phyloP scores from a whole-genome alignment of 2,329 filamentous ascomycete genomes.

The Amylocarpus encephaloides region DNA sequence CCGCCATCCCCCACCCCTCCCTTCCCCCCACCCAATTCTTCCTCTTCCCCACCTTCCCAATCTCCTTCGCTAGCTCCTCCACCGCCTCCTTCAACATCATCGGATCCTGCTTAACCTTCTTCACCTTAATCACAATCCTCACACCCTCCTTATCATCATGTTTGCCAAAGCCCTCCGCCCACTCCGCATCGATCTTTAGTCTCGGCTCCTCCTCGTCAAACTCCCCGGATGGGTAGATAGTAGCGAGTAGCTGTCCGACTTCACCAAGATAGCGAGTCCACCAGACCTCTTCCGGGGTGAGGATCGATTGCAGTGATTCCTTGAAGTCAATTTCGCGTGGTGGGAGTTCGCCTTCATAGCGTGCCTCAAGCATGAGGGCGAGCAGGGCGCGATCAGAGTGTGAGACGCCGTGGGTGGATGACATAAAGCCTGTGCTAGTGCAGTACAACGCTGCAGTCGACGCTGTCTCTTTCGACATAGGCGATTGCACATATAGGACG shows the following conservation, averaged over 20 bases:
- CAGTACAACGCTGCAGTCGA: conserved; percentile 54
- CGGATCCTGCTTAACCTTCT: conserved; percentile 34
- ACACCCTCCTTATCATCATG: conserved; percentile 36
- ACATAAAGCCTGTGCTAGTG: conserved; percentile 57
- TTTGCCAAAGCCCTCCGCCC: conserved; percentile 38
- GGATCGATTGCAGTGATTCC: conserved; percentile 43
- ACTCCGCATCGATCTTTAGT: conserved; percentile 37
- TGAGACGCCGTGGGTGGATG: conserved; percentile 53
- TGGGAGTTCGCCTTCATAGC: conserved; percentile 56
- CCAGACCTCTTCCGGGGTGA: conserved; percentile 52
- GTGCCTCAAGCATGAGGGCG: conserved; percentile 56
- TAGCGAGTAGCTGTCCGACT: conserved; percentile 50
- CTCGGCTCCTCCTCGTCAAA: conserved; percentile 35
- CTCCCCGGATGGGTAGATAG: conserved; percentile 55
- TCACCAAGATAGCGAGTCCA: conserved; percentile 60
- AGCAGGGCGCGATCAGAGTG: conserved; percentile 56
- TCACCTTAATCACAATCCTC: conserved; percentile 39
- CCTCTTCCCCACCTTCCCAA: conserved; percentile 53
- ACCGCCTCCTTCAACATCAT: conserved; percentile 37
- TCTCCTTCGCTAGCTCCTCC: conserved; percentile 35
- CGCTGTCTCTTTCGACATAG: conserved; percentile 46
- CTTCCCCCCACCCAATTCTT: conserved; percentile 44
- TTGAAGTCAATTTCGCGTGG: conserved; percentile 52
- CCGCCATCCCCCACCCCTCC: conserved; percentile 34
- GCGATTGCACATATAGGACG: conserved; percentile 47